phyloP scores from a whole-genome alignment of 1,139 yeast genomes.

The Candida albicans region DNA sequence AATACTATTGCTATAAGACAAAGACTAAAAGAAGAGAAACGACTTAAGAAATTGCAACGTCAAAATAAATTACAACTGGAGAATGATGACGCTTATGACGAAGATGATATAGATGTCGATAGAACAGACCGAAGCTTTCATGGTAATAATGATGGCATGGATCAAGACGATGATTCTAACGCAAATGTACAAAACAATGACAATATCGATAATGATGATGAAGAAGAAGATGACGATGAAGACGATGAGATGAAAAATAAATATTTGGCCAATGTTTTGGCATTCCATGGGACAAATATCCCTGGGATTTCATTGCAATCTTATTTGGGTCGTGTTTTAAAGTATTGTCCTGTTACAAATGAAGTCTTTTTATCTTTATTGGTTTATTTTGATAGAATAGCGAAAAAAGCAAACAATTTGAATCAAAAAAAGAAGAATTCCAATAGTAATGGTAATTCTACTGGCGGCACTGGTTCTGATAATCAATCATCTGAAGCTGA shows the following conservation, averaged over 20 bases:
- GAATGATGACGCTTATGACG: constrained; percentile 15
- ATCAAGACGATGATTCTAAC: constrained; percentile 10
- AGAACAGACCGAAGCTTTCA: constrained; percentile 11
- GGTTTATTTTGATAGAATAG: constrained; percentile 93
- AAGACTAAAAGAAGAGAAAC: constrained; percentile 40
- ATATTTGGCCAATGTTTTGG: constrained; percentile 73
- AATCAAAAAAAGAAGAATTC: constrained; percentile 26
- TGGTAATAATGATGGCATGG: constrained; percentile 12
- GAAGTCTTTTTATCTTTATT: constrained; percentile 88
- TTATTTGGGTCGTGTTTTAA: constrained; percentile 82
- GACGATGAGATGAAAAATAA: constrained; percentile 52
- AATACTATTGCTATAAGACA: constrained; percentile 50
- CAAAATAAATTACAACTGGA: constrained; percentile 15
- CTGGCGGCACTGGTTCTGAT: constrained; percentile 11
- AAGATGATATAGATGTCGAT: constrained; percentile 16
- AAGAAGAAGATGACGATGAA: constrained; percentile 27
- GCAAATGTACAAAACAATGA: constrained; percentile 11
- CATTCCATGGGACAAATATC: constrained; percentile 93
- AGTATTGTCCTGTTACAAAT: constrained; percentile 96
- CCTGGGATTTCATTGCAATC: constrained; percentile 94
- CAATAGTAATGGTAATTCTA: constrained; percentile 16
- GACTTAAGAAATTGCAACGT: constrained; percentile 26
- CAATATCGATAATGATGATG: constrained; percentile 17
- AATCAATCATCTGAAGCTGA: constrained; percentile 24
- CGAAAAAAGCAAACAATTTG: constrained; percentile 74